Percentiles rank a stretch among this genome's conserved stretches.
Evolutionary conservation across 768 basidiomycete species (phyloP).

Genomic region (Termitomyces sp.): DNA sequence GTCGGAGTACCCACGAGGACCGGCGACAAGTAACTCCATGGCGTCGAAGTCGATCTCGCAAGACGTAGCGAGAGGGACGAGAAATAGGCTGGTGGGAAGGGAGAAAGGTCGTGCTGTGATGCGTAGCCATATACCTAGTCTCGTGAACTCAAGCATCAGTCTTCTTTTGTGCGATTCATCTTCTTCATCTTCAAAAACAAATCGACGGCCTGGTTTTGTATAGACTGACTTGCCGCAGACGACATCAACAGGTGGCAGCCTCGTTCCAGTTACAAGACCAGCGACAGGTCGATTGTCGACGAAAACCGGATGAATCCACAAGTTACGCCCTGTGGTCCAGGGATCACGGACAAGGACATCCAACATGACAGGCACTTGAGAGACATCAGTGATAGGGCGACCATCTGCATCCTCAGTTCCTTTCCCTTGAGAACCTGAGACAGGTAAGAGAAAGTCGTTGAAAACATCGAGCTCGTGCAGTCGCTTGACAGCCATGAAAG

Average conservation of each 20-base stretch:
- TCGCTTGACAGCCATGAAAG: conserved; percentile 69
- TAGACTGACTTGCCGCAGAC: conserved; percentile 28
- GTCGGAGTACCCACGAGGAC: conserved; percentile 45
- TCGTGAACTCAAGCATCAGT: conserved; percentile 63
- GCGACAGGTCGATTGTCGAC: conserved; percentile 44
- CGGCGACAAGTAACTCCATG: conserved; percentile 43
- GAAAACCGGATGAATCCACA: conserved; percentile 61
- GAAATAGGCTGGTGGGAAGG: conserved; percentile 49
- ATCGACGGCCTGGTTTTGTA: conserved; percentile 23
- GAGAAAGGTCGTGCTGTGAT: conserved; percentile 53
- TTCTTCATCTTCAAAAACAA: conserved; percentile 33
- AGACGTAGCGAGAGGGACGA: conserved; percentile 56
- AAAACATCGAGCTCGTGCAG: conserved; percentile 71
- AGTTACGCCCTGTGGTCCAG: conserved; percentile 48
- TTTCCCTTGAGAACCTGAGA: conserved; percentile 43
- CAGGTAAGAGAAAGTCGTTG: conserved; percentile 76
- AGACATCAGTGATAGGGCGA: conserved; percentile 32
- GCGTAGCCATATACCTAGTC: conserved; percentile 52
- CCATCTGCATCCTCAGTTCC: conserved; percentile 52
- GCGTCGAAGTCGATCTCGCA: conserved; percentile 50
- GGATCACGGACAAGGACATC: conserved; percentile 59
- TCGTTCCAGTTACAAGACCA: conserved; percentile 64
- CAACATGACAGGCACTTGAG: conserved; percentile 47
- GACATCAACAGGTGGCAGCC: conserved; percentile 43
- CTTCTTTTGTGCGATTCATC: conserved; percentile 41